phyloP scores from a whole-genome alignment of 495 filamentous ascomycete species.

The Xylaria cubensis region DNA sequence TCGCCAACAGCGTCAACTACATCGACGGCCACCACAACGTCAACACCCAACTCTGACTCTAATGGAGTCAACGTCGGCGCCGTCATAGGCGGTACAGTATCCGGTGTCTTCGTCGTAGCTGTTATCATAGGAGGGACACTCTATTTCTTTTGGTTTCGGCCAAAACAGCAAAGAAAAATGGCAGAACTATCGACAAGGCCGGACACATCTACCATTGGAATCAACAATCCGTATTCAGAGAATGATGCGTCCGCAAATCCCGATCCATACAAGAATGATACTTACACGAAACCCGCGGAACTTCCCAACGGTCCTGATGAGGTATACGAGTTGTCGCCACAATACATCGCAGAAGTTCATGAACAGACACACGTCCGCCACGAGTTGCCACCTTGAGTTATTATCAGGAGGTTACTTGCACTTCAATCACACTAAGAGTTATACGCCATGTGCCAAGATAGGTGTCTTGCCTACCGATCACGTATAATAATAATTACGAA shows the following conservation, averaged over 20 bases:
- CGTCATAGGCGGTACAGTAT: slow-evolving; percentile 17
- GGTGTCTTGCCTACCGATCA: not conserved
- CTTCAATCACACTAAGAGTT: not conserved
- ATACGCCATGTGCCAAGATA: not conserved
- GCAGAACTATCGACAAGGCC: not conserved
- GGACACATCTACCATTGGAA: not conserved
- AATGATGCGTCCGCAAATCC: not conserved
- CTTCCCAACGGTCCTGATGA: not conserved
- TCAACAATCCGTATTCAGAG: not conserved
- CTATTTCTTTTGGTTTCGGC: slow-evolving; percentile 24
- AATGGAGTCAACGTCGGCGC: slow-evolving; percentile 12
- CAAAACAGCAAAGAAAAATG: slow-evolving; percentile 6
- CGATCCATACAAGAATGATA: not conserved
- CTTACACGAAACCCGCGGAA: not conserved
- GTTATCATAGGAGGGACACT: not conserved
- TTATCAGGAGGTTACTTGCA: not conserved
- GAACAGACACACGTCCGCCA: slow-evolving; percentile 8
- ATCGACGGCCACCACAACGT: slow-evolving; percentile 10
- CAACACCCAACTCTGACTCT: not conserved
- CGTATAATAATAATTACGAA: not conserved
- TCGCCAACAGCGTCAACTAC: not conserved
- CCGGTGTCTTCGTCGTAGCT: slow-evolving; percentile 4
- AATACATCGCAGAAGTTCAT: slow-evolving; percentile 23
- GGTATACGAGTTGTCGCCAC: slow-evolving; percentile 23
- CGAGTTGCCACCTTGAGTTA: slow-evolving; percentile 16